Evolutionary conservation across 257 asterid genomes (phyloP).

Genomic region (Nicotiana paniculata): DNA sequence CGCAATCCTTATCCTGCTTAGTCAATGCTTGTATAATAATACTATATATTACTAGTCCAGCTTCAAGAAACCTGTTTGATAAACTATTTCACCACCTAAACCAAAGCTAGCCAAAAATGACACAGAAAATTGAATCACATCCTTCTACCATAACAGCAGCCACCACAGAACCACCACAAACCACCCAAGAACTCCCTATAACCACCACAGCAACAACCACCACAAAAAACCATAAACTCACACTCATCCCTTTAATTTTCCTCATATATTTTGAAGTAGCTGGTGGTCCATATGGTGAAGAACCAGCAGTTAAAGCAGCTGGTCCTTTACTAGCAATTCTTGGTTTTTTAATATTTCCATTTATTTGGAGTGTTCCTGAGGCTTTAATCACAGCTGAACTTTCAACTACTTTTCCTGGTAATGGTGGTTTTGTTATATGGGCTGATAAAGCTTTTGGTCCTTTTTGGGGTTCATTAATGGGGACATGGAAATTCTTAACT

Average conservation of each 20-base stretch:
- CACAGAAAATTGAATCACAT: neutral
- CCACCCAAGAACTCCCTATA: constrained; percentile 16
- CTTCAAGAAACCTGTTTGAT: no score
- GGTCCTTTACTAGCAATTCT: constrained; percentile 55
- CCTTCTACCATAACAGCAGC: neutral
- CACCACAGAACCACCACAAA: neutral
- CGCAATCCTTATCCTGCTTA: no score
- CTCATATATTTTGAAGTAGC: constrained; percentile 81
- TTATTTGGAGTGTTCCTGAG: constrained; percentile 46
- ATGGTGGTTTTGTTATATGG: constrained; percentile 60
- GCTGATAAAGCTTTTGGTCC: no score
- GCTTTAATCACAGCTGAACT: constrained; percentile 55
- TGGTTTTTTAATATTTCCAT: constrained; percentile 45
- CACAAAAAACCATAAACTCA: constrained; percentile 35
- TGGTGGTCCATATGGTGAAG: constrained; percentile 90
- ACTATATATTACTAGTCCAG: no score
- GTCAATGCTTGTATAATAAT: no score
- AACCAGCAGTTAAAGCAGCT: constrained; percentile 75
- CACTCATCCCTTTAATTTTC: constrained; percentile 71
- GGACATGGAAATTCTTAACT: no score
- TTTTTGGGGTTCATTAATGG: no score
- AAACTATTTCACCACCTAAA: no score
- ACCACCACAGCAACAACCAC: constrained; percentile 15
- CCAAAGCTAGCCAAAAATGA: no score
- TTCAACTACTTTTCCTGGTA: constrained; percentile 54